These are phyloP conservation scores for Aquilaria sinensis DNA, from an alignment of 345 rosid species.

Conservation along the genomic window DNA sequence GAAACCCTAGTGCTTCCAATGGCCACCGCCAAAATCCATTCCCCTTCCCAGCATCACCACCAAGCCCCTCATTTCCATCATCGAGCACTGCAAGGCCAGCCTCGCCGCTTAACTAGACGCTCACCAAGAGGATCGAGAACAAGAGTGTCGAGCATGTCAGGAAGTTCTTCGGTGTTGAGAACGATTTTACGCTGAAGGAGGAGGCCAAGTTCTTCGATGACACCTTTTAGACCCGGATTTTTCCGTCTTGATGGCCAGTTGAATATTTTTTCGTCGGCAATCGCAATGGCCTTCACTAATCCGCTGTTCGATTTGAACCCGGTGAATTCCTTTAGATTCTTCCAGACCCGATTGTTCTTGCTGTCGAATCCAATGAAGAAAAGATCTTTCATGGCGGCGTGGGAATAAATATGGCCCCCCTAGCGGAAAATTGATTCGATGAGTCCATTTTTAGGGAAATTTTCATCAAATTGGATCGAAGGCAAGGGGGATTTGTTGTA, in stretches of 20 bases:
- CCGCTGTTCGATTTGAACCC: slow-evolving; percentile 94
- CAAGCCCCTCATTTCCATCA: no score
- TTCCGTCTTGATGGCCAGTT: slow-evolving; percentile 97
- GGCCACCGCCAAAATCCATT: no score
- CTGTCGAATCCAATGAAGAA: slow-evolving; percentile 93
- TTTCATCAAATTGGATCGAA: slow-evolving; percentile 28
- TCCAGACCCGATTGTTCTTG: slow-evolving; percentile 97
- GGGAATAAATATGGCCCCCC: slow-evolving; percentile 91
- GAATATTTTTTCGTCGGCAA: slow-evolving; percentile 72
- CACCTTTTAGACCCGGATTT: slow-evolving; percentile 85
- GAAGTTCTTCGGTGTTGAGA: no score
- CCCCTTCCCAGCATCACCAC: no score
- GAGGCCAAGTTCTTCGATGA: slow-evolving; percentile 35
- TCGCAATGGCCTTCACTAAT: slow-evolving; percentile 79
- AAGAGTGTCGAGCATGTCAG: no score
- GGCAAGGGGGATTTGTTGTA: slow-evolving; percentile 42
- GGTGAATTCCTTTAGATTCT: slow-evolving; percentile 74
- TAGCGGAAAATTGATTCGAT: slow-evolving; percentile 86
- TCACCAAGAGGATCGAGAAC: no score
- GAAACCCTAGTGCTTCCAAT: no score
- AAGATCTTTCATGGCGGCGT: slow-evolving; percentile 76
- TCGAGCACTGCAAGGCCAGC: no score
- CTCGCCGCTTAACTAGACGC: no score
- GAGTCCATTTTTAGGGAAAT: slow-evolving; percentile 45
- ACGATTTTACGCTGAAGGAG: no score